Evolutionary conservation across 371 early-diverging fungal genomes (phyloP).

Genomic region (Lichtheimia ramosa): DNA sequence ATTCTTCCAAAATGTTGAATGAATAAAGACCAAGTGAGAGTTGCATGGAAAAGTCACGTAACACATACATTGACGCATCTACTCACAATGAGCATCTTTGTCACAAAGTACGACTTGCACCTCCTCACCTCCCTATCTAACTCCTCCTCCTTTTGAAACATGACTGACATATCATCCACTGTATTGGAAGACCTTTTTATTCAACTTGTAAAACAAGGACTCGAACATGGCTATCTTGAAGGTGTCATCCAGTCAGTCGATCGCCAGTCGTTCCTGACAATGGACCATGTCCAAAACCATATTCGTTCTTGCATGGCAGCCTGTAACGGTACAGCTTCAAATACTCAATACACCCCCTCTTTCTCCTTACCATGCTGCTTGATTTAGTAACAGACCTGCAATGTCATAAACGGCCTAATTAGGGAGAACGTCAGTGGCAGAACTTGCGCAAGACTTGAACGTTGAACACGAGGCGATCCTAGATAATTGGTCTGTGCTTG

Average conservation of each 20-base stretch:
- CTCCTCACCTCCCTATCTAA: no score
- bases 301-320: background rate
- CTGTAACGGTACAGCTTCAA: slow-evolving; percentile 4
- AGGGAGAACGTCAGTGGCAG: slow-evolving; percentile 15
- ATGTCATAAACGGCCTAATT: background rate
- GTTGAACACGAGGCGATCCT: slow-evolving; percentile 11
- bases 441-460: slow-evolving; percentile 14
- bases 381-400: no score
- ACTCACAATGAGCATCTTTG: no score
- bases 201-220: slow-evolving; percentile 20
- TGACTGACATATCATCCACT: background rate
- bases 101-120: no score
- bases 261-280: slow-evolving; percentile 9
- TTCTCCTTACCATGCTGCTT: slow-evolving; percentile 5
- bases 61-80: background rate
- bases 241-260: slow-evolving; percentile 13
- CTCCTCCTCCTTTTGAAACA: no score
- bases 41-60: slow-evolving; percentile 9
- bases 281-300: slow-evolving; percentile 1
- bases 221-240: slow-evolving; percentile 5
- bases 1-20: slow-evolving; percentile 10
- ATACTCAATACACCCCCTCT: background rate
- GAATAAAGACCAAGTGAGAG: no score
- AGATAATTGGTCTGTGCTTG: slow-evolving; percentile 14
- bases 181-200: slow-evolving; percentile 9